A percentile compares a stretch with the other conserved stretches of the same genome.
These are phyloP conservation scores for Mortierella sp. DNA, from an alignment of 371 early-diverging fungal species.

Conservation along the genomic window DNA sequence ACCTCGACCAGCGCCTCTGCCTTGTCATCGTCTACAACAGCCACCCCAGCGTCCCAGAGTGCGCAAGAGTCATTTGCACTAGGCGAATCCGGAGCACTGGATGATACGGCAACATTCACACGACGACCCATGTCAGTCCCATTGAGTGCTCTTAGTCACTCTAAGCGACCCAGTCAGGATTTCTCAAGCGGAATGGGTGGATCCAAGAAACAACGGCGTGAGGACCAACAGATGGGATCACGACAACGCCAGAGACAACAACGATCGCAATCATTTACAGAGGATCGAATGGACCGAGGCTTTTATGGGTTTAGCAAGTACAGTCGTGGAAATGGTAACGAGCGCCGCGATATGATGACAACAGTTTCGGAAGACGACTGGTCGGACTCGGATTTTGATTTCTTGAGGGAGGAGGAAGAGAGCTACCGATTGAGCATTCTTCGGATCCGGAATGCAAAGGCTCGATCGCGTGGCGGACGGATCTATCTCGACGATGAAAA, in stretches of 20 bases:
- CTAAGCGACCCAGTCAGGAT: conserved; percentile 23
- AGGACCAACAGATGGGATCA: no score
- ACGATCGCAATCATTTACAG: conserved; percentile 1
- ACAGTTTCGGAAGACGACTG: conserved; percentile 39
- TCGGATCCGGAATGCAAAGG: conserved; percentile 20
- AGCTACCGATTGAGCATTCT: conserved; percentile 30
- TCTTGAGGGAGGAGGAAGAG: conserved; percentile 35
- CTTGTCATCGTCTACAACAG: background rate
- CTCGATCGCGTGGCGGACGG: conserved; percentile 3
- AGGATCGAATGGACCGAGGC: background rate
- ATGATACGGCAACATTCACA: background rate
- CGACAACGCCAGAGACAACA: conserved; percentile 4
- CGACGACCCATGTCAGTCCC: conserved; percentile 23
- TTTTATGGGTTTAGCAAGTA: background rate
- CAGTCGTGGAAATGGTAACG: background rate
- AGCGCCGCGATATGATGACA: conserved; percentile 26
- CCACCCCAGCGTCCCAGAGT: background rate
- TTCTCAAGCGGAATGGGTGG: conserved; percentile 5
- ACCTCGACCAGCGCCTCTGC: background rate
- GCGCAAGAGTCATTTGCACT: background rate
- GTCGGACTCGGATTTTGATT: conserved; percentile 45
- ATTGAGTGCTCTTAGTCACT: conserved; percentile 35
- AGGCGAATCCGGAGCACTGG: background rate
- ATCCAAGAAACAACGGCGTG: conserved; percentile 13
- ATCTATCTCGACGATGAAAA: background rate